Percentiles rank a stretch among this genome's conserved stretches.
phyloP scores from a whole-genome alignment of 768 basidiomycete species.

The Panaeolus papilionaceus region DNA sequence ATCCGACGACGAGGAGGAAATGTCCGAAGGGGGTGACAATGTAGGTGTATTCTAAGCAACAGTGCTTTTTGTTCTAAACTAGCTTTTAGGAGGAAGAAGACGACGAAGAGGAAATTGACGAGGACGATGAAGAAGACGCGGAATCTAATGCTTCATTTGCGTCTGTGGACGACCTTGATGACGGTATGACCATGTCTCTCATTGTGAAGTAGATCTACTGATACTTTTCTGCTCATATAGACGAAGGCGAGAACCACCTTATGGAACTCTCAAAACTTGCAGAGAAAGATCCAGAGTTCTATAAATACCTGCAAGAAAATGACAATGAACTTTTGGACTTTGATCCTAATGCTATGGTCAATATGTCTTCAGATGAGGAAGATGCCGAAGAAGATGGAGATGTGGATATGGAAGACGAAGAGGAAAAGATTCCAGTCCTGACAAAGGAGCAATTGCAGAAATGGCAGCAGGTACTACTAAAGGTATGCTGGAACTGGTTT shows the following conservation, averaged over 20 bases:
- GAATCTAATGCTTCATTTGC: constrained; percentile 73
- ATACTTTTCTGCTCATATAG: constrained; percentile 38
- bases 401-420: constrained; percentile 53
- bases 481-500: constrained; percentile 37
- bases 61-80: neutral
- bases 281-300: constrained; percentile 99
- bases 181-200: constrained; percentile 36
- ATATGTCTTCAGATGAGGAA: constrained; percentile 50
- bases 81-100: constrained; percentile 27
- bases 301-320: constrained; percentile 96
- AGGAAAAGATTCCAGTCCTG: constrained; percentile 61
- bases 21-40: constrained; percentile 35
- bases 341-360: constrained; percentile 48
- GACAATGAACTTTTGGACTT: constrained; percentile 92
- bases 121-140: constrained; percentile 31
- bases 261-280: constrained; percentile 86
- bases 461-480: constrained; percentile 91
- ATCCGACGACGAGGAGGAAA: constrained; percentile 55
- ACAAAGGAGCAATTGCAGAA: constrained; percentile 72
- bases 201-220: neutral
- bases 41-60: constrained; percentile 16
- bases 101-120: constrained; percentile 31
- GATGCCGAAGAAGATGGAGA: constrained; percentile 53
- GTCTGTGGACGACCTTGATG: constrained; percentile 82
- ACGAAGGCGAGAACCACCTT: constrained; percentile 78